Conservation (phyloP, 352 stramenopile genomes). For the Globisporangium sylvaticum region DNA sequence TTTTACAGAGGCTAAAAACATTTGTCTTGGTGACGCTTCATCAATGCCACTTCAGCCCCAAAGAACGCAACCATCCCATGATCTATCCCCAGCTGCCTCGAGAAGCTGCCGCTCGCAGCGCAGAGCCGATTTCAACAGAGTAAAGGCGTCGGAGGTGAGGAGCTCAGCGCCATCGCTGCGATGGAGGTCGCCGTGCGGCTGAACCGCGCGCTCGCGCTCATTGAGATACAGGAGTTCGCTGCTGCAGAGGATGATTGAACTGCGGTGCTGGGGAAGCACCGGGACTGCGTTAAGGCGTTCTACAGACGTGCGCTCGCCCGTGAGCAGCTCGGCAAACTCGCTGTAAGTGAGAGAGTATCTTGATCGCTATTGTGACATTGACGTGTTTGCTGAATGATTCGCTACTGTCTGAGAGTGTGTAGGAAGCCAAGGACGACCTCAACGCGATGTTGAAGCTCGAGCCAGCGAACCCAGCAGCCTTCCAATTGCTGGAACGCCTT, state of each 20-base stretch:
- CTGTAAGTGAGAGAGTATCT: conserved; percentile 22
- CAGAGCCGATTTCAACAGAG: not conserved
- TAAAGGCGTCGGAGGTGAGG: not conserved
- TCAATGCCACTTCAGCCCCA: not conserved
- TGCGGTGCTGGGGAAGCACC: conserved; percentile 58
- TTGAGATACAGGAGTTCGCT: conserved; percentile 25
- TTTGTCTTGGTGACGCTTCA: not conserved
- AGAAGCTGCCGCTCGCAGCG: not conserved
- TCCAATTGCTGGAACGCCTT: conserved; percentile 3
- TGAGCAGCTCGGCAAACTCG: conserved; percentile 60
- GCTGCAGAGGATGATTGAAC: conserved; percentile 69
- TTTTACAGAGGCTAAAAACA: not conserved
- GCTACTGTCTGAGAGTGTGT: not conserved
- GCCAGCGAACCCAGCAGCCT: conserved; percentile 34
- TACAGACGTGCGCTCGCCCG: conserved; percentile 83
- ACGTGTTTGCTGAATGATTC: not conserved
- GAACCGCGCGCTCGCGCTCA: conserved; percentile 58
- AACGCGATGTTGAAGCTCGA: conserved; percentile 27
- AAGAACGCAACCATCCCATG: no score
- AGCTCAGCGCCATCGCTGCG: conserved; percentile 11
- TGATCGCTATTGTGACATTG: not conserved
- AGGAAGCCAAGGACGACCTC: conserved; percentile 36
- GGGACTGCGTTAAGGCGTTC: conserved; percentile 83
- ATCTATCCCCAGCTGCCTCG: no score
- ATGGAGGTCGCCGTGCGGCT: conserved; percentile 53